These are phyloP conservation scores for Rhododendron griersonianum DNA, from an alignment of 148 eudicot species.

Conservation along the genomic window DNA sequence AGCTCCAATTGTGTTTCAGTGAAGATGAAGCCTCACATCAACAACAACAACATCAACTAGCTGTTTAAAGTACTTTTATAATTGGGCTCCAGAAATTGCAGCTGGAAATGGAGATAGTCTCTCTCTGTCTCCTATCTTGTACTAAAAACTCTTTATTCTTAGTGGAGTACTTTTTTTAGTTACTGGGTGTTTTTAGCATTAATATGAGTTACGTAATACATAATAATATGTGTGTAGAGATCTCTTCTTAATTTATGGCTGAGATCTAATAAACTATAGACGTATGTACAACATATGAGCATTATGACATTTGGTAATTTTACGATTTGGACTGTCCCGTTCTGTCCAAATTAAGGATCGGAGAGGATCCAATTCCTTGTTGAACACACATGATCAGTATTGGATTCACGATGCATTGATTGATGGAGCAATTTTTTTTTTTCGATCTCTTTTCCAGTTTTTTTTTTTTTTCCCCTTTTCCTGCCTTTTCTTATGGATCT, in stretches of 20 bases:
- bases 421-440: background rate
- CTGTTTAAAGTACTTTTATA: background rate
- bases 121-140: background rate
- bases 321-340: background rate
- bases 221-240: background rate
- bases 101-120: background rate
- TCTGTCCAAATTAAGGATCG: background rate
- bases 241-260: background rate
- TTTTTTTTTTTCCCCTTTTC: too few relatives aligned
- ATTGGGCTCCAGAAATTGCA: background rate
- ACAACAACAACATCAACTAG: slow-evolving; percentile 26
- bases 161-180: background rate
- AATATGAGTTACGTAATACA: background rate
- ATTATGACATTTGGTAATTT: background rate
- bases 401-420: background rate
- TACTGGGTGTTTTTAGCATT: background rate
- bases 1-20: slow-evolving; percentile 22
- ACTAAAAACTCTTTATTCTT: background rate
- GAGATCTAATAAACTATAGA: background rate
- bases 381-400: background rate
- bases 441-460: background rate
- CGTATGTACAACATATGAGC: background rate
- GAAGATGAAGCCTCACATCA: slow-evolving; percentile 37
- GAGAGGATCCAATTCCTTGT: background rate
- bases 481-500: background rate